A percentile compares a stretch with the other conserved stretches of the same genome.
Conservation (phyloP, 2,329 filamentous ascomycete species). For the Xylogone sp. region DNA sequence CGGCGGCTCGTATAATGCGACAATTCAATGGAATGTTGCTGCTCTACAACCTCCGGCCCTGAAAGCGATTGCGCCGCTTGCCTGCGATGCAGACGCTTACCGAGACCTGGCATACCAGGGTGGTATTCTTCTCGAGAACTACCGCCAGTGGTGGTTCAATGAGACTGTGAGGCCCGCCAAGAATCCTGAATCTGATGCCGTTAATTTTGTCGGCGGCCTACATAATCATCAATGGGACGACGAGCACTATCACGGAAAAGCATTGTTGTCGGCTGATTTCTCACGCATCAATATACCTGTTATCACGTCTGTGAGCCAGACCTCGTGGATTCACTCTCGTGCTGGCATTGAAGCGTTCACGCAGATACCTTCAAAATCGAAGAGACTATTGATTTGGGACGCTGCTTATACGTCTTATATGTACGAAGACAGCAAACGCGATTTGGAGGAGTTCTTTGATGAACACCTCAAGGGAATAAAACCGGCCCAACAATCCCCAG, state of each 20-base stretch:
- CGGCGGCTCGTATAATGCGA: slow-evolving; percentile 25
- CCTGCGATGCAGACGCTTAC: slow-evolving; percentile 7
- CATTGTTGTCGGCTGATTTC: background rate
- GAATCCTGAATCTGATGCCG: background rate
- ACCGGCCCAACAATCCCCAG: slow-evolving; percentile 35
- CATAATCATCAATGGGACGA: background rate
- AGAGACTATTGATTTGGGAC: no score
- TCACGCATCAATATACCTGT: slow-evolving; percentile 1
- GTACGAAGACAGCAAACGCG: slow-evolving; percentile 26
- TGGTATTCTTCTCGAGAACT: background rate
- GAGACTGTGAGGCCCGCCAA: background rate
- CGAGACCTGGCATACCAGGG: slow-evolving; percentile 4
- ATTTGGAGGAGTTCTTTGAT: slow-evolving; percentile 41
- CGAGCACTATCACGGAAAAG: background rate
- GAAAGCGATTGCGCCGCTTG: slow-evolving; percentile 7
- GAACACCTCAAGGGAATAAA: slow-evolving; percentile 36
- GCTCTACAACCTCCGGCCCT: slow-evolving; percentile 9
- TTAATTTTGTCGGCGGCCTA: slow-evolving; percentile 1
- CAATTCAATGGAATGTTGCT: slow-evolving; percentile 16
- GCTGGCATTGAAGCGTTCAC: slow-evolving; percentile 7
- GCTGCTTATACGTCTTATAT: slow-evolving; percentile 32
- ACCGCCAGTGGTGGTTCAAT: background rate
- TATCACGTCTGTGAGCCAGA: slow-evolving; percentile 5
- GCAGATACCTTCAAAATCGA: background rate
- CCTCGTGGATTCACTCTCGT: slow-evolving; percentile 7